A percentile compares a stretch with the other conserved stretches of the same genome.
phyloP scores from a whole-genome alignment of 176 grass and related monocot species.

The Triticum turgidum region DNA sequence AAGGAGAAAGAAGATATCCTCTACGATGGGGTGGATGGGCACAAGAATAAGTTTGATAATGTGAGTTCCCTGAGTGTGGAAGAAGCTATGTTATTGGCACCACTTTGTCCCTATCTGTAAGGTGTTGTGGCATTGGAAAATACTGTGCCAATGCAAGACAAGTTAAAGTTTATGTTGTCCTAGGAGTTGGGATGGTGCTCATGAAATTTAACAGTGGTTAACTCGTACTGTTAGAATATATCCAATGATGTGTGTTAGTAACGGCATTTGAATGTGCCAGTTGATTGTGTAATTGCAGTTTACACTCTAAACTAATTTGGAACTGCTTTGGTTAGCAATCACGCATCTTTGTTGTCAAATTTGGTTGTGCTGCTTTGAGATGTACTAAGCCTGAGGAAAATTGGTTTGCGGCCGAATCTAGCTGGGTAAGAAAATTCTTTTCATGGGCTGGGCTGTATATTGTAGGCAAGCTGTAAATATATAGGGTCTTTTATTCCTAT shows the following conservation, averaged over 20 bases:
- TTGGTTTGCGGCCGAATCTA: no score
- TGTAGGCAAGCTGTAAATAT: no score
- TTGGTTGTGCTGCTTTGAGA: not conserved
- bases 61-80: no score
- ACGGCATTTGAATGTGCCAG: not conserved
- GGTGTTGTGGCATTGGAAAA: no score
- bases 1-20: not conserved
- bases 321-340: not conserved
- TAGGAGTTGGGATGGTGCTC: not conserved
- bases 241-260: not conserved
- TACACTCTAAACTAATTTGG: not conserved
- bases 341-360: not conserved
- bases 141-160: no score
- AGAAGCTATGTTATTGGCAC: no score
- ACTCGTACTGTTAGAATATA: not conserved
- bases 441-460: no score
- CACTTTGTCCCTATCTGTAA: no score
- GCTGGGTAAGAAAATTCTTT: no score
- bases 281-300: not conserved
- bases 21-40: not conserved
- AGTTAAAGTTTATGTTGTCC: not conserved
- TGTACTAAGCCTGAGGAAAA: no score
- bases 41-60: no score
- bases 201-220: not conserved
- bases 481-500: no score